Conservation (phyloP, 495 filamentous ascomycete species). For the Penicillium egyptiacum region DNA sequence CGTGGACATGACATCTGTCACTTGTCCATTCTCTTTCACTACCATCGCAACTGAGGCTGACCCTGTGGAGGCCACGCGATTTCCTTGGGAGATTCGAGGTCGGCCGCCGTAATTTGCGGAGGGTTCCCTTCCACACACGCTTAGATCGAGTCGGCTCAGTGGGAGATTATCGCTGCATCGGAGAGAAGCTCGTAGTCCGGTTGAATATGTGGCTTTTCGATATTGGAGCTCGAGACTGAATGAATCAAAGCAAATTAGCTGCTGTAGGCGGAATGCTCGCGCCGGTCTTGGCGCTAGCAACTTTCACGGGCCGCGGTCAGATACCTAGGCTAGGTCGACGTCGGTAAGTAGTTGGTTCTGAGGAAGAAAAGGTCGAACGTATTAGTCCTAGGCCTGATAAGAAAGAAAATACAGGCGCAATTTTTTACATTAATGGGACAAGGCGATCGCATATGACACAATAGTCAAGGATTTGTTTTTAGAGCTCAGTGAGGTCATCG, state of each 20-base stretch:
- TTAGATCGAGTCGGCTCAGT: conserved; percentile 3
- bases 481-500: conserved; percentile 32
- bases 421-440: not conserved
- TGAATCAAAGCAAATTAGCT: conserved; percentile 13
- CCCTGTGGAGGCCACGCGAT: conserved; percentile 13
- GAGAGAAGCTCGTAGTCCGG: not conserved
- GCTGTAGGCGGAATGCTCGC: conserved; percentile 29
- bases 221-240: conserved; percentile 4
- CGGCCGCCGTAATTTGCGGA: conserved; percentile 3
- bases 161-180: conserved; percentile 9
- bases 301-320: conserved; percentile 28
- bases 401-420: not conserved
- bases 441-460: conserved; percentile 11
- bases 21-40: conserved; percentile 33
- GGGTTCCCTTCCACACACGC: conserved; percentile 5
- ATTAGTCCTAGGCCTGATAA: not conserved
- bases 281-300: conserved; percentile 29
- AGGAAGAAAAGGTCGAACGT: conserved; percentile 5
- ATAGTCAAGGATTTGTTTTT: conserved; percentile 15
- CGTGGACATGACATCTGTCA: conserved; percentile 23
- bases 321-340: conserved; percentile 4
- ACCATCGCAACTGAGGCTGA: conserved; percentile 25
- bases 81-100: conserved; percentile 13
- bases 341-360: conserved; percentile 5
- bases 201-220: conserved; percentile 1